A percentile compares a stretch with the other conserved stretches of the same genome.
Evolutionary conservation across 2,329 filamentous ascomycete genomes (phyloP).

Genomic region (Hymenoscyphus albidus): DNA sequence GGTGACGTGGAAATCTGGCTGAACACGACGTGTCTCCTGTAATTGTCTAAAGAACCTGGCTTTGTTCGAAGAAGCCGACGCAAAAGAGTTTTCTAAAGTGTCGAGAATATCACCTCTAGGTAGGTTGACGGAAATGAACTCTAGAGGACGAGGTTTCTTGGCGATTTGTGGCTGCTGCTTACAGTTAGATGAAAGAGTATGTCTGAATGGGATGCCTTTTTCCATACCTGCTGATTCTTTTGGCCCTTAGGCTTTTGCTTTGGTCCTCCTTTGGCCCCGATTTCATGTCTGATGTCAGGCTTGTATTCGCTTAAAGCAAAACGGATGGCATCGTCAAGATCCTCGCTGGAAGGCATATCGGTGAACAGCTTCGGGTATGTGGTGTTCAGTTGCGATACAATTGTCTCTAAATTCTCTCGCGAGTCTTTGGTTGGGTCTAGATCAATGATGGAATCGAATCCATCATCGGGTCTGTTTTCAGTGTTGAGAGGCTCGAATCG

Average conservation of each 20-base stretch:
- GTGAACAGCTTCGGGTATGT: conserved; percentile 73
- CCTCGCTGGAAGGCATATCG: conserved; percentile 64
- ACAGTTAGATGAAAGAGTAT: conserved; percentile 1
- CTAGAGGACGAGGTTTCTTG: conserved; percentile 51
- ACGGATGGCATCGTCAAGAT: conserved; percentile 76
- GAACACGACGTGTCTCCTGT: conserved; percentile 68
- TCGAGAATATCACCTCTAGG: conserved; percentile 47
- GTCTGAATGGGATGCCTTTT: conserved; percentile 12
- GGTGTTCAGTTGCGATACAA: conserved; percentile 68
- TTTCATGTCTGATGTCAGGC: conserved; percentile 71
- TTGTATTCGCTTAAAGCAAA: conserved; percentile 72
- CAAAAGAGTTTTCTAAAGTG: conserved; percentile 69
- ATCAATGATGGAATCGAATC: conserved; percentile 81
- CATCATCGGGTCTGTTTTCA: conserved; percentile 66
- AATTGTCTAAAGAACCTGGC: conserved; percentile 73
- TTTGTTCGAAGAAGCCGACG: conserved; percentile 45
- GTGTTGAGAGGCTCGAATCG: conserved; percentile 77
- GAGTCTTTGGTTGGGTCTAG: conserved; percentile 76
- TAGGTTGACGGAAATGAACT: conserved; percentile 62
- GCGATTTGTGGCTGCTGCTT: conserved; percentile 32
- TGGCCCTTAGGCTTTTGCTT: conserved; percentile 30
- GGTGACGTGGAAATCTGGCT: conserved; percentile 88
- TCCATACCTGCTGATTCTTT: conserved; percentile 13
- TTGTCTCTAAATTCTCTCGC: conserved; percentile 77
- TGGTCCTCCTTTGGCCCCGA: conserved; percentile 50